Conservation (phyloP, 2,329 filamentous ascomycete species). For the Colletotrichum limetticola region DNA sequence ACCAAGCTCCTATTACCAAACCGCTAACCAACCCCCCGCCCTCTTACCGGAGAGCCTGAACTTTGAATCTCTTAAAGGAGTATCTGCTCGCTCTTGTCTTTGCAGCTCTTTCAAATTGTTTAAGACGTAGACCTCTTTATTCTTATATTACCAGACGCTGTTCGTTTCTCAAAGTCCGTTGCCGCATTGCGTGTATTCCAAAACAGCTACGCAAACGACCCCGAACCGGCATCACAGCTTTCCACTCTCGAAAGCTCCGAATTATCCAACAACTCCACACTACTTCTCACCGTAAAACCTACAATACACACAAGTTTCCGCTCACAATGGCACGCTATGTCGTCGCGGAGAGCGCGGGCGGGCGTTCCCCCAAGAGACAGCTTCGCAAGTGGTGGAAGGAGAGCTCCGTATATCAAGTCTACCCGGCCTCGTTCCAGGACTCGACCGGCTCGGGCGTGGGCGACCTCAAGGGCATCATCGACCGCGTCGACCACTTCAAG, state of each 20-base stretch:
- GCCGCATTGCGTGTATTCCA: background rate
- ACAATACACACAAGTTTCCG: background rate
- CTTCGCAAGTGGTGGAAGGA: slow-evolving; percentile 67
- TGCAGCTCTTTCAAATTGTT: background rate
- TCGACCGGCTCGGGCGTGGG: slow-evolving; percentile 66
- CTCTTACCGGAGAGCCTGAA: background rate
- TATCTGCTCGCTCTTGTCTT: background rate
- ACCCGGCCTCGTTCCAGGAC: slow-evolving; percentile 71
- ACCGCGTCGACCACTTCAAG: slow-evolving; percentile 65
- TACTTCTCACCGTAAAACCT: background rate
- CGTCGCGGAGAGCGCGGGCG: background rate
- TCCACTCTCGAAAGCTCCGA: background rate
- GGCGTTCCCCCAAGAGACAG: slow-evolving; percentile 13
- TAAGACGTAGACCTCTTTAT: background rate
- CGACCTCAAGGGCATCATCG: slow-evolving; percentile 68
- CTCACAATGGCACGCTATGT: slow-evolving; percentile 13
- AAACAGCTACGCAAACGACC: background rate
- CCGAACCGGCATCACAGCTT: background rate
- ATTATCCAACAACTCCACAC: background rate
- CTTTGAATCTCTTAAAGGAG: background rate
- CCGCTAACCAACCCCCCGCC: background rate
- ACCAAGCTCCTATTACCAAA: background rate
- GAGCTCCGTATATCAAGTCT: slow-evolving; percentile 69
- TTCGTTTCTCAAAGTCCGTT: background rate
- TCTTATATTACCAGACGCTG: background rate